phyloP scores from a whole-genome alignment of 208 protist species.

The Spongospora subterranea region DNA sequence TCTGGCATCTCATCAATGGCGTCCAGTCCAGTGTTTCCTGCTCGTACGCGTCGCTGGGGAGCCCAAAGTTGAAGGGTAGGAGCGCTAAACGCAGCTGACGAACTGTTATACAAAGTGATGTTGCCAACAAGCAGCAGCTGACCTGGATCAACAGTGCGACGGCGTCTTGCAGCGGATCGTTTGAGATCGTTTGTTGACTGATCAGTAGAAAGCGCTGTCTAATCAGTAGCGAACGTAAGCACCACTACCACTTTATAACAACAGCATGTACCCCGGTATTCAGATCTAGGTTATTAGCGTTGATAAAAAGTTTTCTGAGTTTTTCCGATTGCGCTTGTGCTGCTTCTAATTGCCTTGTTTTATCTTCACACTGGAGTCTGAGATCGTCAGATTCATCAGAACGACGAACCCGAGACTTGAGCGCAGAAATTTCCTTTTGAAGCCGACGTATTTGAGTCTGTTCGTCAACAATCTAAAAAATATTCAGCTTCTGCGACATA shows the following conservation, averaged over 20 bases:
- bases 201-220: no score
- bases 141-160: slow-evolving; percentile 42
- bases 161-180: neutral
- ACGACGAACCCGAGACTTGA: slow-evolving; percentile 56
- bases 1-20: no score
- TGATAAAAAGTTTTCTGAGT: slow-evolving; percentile 25
- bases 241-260: neutral
- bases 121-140: no score
- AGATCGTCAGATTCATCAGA: slow-evolving; percentile 44
- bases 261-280: neutral
- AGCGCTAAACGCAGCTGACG: no score
- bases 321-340: neutral
- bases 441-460: slow-evolving; percentile 58
- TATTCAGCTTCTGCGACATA: no score
- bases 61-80: no score
- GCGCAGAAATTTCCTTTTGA: slow-evolving; percentile 52
- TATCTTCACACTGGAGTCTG: slow-evolving; percentile 13
- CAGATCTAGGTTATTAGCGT: slow-evolving; percentile 42
- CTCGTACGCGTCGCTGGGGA: no score
- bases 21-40: no score
- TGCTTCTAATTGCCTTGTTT: neutral
- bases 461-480: slow-evolving; percentile 59
- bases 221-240: no score
- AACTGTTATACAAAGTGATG: no score
- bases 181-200: neutral